These are phyloP conservation scores for Scalesia atractyloides DNA, from an alignment of 129 eudicot species.

Conservation along the genomic window DNA sequence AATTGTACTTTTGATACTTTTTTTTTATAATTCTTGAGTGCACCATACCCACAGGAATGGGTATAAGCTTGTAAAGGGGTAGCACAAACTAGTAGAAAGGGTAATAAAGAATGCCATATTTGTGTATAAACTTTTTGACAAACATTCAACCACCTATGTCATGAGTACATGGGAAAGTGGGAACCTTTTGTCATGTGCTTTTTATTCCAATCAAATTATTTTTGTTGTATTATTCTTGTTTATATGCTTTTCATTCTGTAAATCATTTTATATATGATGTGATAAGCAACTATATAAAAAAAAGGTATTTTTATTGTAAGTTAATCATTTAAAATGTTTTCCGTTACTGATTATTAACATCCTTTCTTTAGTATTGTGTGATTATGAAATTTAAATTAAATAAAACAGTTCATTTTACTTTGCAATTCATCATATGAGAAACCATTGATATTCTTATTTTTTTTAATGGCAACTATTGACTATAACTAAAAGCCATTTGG, in stretches of 20 bases:
- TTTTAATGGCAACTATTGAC: too few species aligned
- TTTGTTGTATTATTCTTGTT: background rate
- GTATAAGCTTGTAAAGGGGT: conserved; percentile 38
- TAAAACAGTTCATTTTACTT: background rate
- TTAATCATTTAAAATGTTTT: background rate
- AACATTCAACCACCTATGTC: conserved; percentile 30
- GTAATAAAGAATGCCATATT: conserved; percentile 18
- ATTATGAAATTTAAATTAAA: background rate
- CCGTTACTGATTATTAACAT: background rate
- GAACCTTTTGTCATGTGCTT: conserved; percentile 16
- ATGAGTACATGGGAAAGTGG: conserved; percentile 23
- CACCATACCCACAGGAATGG: conserved; percentile 13
- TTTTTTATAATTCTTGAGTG: conserved; percentile 12
- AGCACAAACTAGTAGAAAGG: conserved; percentile 17
- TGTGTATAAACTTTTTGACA: conserved; percentile 29
- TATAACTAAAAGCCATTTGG: too few species aligned
- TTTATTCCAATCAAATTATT: background rate
- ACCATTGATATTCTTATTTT: too few species aligned
- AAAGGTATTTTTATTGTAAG: background rate
- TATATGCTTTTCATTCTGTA: background rate
- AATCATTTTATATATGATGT: background rate
- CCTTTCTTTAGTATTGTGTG: background rate
- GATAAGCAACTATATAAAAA: background rate
- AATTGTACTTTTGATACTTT: background rate
- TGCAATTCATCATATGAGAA: background rate